Conservation (phyloP, 805 yeast genomes). For the Myxozyma monticola region DNA sequence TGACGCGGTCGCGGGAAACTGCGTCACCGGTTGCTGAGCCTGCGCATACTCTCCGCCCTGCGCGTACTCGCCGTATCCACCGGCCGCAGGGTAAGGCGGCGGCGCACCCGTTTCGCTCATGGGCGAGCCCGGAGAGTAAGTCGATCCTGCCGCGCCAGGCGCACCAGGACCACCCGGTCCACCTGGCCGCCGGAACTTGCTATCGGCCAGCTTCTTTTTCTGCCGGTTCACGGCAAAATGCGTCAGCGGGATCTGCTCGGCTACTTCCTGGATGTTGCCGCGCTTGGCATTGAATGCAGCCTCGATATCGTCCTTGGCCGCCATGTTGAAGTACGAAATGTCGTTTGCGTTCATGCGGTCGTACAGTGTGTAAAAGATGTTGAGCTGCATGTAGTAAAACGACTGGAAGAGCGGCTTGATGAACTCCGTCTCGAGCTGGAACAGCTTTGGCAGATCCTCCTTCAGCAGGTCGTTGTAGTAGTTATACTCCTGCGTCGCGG, state of each 20-base stretch:
- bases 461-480: constrained; percentile 94
- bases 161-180: constrained; percentile 29
- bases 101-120: constrained; percentile 32
- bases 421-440: constrained; percentile 85
- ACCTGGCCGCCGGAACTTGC: constrained; percentile 32
- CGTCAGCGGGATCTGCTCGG: constrained; percentile 87
- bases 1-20: background rate
- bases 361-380: constrained; percentile 90
- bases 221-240: constrained; percentile 58
- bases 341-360: constrained; percentile 92
- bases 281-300: constrained; percentile 78
- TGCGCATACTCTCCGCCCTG: constrained; percentile 3
- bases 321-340: constrained; percentile 91
- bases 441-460: constrained; percentile 82
- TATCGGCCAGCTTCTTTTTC: constrained; percentile 17
- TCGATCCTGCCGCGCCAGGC: constrained; percentile 10
- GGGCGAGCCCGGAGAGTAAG: background rate
- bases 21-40: constrained; percentile 4
- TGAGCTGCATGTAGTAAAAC: constrained; percentile 95
- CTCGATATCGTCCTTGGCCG: constrained; percentile 63
- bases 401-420: constrained; percentile 92
- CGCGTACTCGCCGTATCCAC: constrained; percentile 13
- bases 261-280: constrained; percentile 85
- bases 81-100: constrained; percentile 37
- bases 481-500: constrained; percentile 93